phyloP scores from a whole-genome alignment of 2,329 filamentous ascomycete genomes.

The Fusarium keratoplasticum region DNA sequence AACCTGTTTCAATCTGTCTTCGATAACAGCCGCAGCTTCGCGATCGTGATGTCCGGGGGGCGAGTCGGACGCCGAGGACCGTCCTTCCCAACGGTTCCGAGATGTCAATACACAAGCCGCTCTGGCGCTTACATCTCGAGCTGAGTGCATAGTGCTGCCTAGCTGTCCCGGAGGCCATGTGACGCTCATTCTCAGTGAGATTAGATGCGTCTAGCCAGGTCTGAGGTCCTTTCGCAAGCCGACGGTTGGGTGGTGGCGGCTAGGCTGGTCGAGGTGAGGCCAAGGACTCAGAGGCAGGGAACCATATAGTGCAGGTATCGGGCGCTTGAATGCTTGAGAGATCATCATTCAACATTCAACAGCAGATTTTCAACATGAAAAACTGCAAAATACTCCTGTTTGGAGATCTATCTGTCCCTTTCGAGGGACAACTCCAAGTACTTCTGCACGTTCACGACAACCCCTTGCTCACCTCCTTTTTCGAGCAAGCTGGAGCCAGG shows the following conservation, averaged over 20 bases:
- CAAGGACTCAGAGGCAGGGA: not conserved
- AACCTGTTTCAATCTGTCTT: not conserved
- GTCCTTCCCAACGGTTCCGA: conserved; percentile 20
- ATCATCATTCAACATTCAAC: conserved; percentile 5
- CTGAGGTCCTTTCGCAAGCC: not conserved
- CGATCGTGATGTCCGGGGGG: conserved; percentile 10
- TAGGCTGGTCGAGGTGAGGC: not conserved
- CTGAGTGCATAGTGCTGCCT: not conserved
- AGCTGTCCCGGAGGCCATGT: not conserved
- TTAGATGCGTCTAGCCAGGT: not conserved
- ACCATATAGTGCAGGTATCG: conserved; percentile 15
- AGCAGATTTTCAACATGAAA: conserved; percentile 9
- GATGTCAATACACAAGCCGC: conserved; percentile 3
- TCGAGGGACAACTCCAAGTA: conserved; percentile 32
- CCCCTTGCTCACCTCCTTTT: conserved; percentile 38
- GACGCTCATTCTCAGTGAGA: not conserved
- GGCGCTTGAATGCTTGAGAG: not conserved
- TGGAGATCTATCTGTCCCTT: conserved; percentile 41
- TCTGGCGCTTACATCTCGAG: conserved; percentile 3
- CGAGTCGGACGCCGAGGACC: conserved; percentile 39
- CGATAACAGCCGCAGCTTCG: not conserved
- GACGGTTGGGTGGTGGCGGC: not conserved
- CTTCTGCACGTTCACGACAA: conserved; percentile 40
- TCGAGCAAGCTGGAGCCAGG: conserved; percentile 36
- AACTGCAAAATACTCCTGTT: conserved; percentile 34